These are phyloP conservation scores for Trifolium repens DNA, from an alignment of 306 rosid species.

Conservation along the genomic window DNA sequence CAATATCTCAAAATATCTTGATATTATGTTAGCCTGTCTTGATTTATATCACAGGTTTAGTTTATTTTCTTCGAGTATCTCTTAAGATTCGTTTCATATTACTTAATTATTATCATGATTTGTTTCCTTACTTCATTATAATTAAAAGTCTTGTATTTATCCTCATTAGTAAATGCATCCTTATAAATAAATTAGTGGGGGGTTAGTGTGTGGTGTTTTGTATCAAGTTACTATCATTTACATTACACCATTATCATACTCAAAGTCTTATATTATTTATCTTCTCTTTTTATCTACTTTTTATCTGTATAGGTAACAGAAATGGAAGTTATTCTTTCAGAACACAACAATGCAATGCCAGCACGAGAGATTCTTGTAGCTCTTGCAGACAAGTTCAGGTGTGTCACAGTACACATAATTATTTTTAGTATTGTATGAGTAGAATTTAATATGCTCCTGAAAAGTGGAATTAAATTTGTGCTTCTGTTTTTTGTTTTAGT, in stretches of 20 bases:
- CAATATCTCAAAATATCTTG: background rate
- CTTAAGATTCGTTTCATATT: background rate
- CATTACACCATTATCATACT: background rate
- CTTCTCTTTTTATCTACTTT: slow-evolving; percentile 14
- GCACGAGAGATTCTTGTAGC: slow-evolving; percentile 71
- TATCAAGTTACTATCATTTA: background rate
- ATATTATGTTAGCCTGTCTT: background rate
- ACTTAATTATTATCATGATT: background rate
- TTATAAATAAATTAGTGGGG: background rate
- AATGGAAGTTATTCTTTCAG: slow-evolving; percentile 90
- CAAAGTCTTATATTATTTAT: background rate
- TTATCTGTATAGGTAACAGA: slow-evolving; percentile 67
- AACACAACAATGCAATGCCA: slow-evolving; percentile 85
- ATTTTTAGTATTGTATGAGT: slow-evolving; percentile 28
- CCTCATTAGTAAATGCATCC: background rate
- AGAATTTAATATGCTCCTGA: slow-evolving; percentile 30
- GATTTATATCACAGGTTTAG: background rate
- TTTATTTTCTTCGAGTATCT: background rate
- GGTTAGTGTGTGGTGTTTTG: background rate
- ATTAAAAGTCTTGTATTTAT: background rate
- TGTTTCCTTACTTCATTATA: slow-evolving; percentile 2
- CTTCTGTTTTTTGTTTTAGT: slow-evolving; percentile 46
- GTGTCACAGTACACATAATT: slow-evolving; percentile 26
- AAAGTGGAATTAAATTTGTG: slow-evolving; percentile 33
- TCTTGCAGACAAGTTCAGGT: slow-evolving; percentile 98